Conservation (phyloP, 2,329 filamentous ascomycete species). For the Diplodia scrobiculata region DNA sequence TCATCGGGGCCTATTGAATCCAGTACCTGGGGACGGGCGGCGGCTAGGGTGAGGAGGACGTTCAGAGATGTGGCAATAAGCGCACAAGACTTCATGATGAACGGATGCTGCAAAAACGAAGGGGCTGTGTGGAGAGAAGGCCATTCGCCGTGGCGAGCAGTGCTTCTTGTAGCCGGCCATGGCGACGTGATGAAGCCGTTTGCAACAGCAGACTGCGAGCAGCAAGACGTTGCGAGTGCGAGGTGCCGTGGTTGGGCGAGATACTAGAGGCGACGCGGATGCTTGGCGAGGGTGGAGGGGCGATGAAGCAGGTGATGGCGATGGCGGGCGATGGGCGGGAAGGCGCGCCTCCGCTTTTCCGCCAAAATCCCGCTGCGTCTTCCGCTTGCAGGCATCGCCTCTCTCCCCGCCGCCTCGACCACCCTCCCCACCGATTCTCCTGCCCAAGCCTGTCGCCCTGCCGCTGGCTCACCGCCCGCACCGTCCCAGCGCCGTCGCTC, state of each 20-base stretch:
- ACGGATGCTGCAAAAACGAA: not conserved
- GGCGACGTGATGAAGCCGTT: slow-evolving; percentile 1
- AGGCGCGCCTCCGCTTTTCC: not conserved
- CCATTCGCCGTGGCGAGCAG: not conserved
- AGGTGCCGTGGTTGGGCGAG: not conserved
- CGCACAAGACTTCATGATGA: slow-evolving; percentile 21
- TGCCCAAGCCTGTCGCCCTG: not conserved
- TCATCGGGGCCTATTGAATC: not conserved
- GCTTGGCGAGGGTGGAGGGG: not conserved
- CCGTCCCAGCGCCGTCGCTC: slow-evolving; percentile 6
- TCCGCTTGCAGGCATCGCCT: slow-evolving; percentile 6
- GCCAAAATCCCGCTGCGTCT: not conserved
- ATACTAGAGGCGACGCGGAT: not conserved
- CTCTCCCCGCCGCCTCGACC: not conserved
- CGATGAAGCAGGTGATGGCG: not conserved
- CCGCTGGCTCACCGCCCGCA: not conserved
- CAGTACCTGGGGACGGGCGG: slow-evolving; percentile 2
- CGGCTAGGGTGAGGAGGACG: slow-evolving; percentile 12
- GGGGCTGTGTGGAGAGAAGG: not conserved
- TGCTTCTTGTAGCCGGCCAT: slow-evolving; percentile 17
- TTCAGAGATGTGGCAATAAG: slow-evolving; percentile 14
- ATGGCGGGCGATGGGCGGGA: not conserved
- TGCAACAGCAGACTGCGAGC: slow-evolving; percentile 16
- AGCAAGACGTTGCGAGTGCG: slow-evolving; percentile 1
- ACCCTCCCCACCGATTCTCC: not conserved